Base-by-base conservation (phyloP, 139 green algal genomes). In the Choricystis sp. region DNA sequence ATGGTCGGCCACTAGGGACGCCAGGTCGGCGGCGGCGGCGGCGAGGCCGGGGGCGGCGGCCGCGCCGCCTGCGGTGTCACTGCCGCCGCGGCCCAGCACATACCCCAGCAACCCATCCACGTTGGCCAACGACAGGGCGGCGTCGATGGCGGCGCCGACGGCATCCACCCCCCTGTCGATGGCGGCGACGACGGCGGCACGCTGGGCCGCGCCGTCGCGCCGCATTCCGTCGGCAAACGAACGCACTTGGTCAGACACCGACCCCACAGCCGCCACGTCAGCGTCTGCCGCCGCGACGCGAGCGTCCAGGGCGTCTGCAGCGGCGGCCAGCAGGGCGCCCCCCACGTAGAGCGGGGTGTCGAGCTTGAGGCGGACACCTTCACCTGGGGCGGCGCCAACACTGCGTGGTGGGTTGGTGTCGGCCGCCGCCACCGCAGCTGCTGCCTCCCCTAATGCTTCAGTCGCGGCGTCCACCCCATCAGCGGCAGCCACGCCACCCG, bases 351-450 rank as follows among this genome's bases (percentile, higher is more conserved):
- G 72, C 24, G 91, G 91, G 29, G 91, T 97, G 64, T 94, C 59
- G 0, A 97, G 77, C 80, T 97, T 97, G 16, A 97, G 70, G 3
- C 90, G 81, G 49, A 94, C 70, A n/a, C 81, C 77, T 76, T 97
- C 91, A 25, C 78, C 79, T n/a, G n/a, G n/a, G n/a, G n/a, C n/a
- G 2, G 63, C 66, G 14, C 20, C 62, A n/a, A 31, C n/a, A 26
- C 25, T 52, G 30, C 57, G 24, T n/a, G n/a, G n/a, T n/a, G n/a
- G n/a, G n/a, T n/a, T n/a, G n/a, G n/a, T n/a, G n/a, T n/a, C n/a
- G n/a, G n/a, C n/a, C 57, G 65, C 57, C 22, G 23, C 58, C 24
- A 29, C 59, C 27, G 26, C 26, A n/a, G 21, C 31, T 19, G 61
- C 30, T 48, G 56, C 30, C 61, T 31, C 59, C 4, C 20, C 55